These are phyloP conservation scores for Fusarium sp. DNA, from an alignment of 2,329 filamentous ascomycete genomes.

Conservation along the genomic window DNA sequence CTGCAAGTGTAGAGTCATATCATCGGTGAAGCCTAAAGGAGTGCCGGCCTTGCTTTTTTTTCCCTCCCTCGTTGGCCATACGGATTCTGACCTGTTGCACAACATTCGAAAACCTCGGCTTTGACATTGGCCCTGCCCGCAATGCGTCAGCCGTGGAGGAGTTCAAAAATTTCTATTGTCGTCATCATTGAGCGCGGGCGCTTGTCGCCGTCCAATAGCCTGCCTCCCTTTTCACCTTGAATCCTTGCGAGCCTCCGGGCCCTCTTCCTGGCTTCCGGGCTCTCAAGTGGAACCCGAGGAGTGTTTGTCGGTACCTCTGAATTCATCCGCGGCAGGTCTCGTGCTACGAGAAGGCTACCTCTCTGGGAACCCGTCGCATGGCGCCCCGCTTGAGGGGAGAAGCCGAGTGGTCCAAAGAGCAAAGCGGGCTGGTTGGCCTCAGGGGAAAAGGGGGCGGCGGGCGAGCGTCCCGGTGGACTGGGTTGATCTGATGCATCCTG, in stretches of 20 bases:
- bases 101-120: conserved; percentile 24
- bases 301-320: conserved; percentile 37
- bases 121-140: conserved; percentile 20
- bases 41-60: conserved; percentile 12
- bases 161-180: conserved; percentile 39
- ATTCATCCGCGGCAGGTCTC: conserved; percentile 29
- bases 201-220: conserved; percentile 35
- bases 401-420: conserved; percentile 40
- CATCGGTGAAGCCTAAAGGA: conserved; percentile 43
- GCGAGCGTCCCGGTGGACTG: conserved; percentile 44
- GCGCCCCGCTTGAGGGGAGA: conserved; percentile 43
- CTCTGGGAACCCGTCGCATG: conserved; percentile 41
- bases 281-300: conserved; percentile 31
- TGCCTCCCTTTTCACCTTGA: conserved; percentile 16
- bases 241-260: conserved; percentile 35
- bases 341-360: conserved; percentile 39
- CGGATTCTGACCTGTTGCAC: conserved; percentile 11
- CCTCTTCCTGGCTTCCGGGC: conserved; percentile 41
- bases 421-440: conserved; percentile 33
- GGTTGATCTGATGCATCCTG: conserved; percentile 46
- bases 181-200: conserved; percentile 38
- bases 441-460: conserved; percentile 45
- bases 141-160: conserved; percentile 36
- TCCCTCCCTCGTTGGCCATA: not conserved
- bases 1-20: conserved; percentile 37